These are phyloP conservation scores for Ophiocordyceps camponoti-rufipedis DNA, from an alignment of 2,329 filamentous ascomycete genomes.

Conservation along the genomic window DNA sequence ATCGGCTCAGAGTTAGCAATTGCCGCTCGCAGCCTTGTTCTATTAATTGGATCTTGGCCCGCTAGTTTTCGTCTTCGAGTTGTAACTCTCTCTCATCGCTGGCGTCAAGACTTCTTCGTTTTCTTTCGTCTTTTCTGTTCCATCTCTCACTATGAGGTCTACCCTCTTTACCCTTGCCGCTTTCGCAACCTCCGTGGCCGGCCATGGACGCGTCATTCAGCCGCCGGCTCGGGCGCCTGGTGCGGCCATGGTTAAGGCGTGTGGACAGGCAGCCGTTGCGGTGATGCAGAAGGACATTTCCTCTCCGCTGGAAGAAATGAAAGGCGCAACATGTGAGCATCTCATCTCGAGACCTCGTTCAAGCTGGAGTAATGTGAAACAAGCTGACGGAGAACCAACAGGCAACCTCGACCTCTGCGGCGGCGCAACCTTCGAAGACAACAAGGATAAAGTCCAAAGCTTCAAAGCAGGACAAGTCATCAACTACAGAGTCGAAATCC, in stretches of 20 bases:
- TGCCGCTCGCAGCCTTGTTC: too few relatives aligned
- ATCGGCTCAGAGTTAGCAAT: too few relatives aligned
- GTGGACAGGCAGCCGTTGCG: constrained; percentile 16
- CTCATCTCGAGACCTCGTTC: too few relatives aligned
- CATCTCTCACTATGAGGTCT: neutral
- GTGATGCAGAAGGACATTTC: neutral
- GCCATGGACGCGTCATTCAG: neutral
- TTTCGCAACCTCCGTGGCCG: neutral
- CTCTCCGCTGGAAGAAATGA: constrained; percentile 8
- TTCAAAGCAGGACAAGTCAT: constrained; percentile 24
- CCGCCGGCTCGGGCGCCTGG: neutral
- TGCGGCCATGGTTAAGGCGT: constrained; percentile 19
- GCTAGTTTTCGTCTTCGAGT: too few relatives aligned
- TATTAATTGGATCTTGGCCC: too few relatives aligned
- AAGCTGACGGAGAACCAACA: neutral
- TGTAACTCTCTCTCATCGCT: too few relatives aligned
- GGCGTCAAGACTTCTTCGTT: neutral
- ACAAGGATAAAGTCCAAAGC: constrained; percentile 21
- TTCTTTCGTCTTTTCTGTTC: neutral
- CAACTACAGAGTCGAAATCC: constrained; percentile 19
- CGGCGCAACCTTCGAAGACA: constrained; percentile 26
- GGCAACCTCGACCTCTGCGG: constrained; percentile 26
- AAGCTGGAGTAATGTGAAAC: too few relatives aligned
- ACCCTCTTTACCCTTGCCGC: neutral
- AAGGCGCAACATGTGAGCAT: constrained; percentile 7